Evolutionary conservation across 306 rosid species (phyloP).

Genomic region (Arachis hypogaea): DNA sequence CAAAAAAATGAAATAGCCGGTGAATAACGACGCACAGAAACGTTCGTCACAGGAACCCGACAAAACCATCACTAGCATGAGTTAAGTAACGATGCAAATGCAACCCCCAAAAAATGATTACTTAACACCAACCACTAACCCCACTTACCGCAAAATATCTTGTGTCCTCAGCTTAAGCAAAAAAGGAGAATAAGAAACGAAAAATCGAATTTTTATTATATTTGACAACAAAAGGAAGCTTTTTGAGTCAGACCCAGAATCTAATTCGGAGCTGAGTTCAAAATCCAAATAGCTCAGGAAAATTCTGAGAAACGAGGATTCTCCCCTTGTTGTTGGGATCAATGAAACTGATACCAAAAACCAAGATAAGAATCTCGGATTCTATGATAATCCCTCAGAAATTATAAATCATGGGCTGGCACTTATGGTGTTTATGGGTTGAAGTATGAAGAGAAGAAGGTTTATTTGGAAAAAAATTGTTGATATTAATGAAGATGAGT

Average conservation of each 20-base stretch:
- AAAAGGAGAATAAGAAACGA: neutral
- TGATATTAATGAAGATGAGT: neutral
- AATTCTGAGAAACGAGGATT: neutral
- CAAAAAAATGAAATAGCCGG: constrained; percentile 22
- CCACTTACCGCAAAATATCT: constrained; percentile 50
- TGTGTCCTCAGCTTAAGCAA: neutral
- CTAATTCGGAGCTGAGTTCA: constrained; percentile 3
- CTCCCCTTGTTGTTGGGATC: neutral
- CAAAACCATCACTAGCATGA: constrained; percentile 38
- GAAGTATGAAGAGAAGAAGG: constrained; percentile 6
- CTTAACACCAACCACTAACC: constrained; percentile 16
- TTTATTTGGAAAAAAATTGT: neutral
- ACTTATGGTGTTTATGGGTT: neutral
- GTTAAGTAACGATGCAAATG: constrained; percentile 24
- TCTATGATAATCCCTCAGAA: neutral
- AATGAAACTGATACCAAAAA: neutral
- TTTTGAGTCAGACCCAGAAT: constrained; percentile 37
- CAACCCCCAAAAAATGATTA: constrained; percentile 33
- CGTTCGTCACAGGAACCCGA: constrained; percentile 36
- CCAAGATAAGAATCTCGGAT: constrained; percentile 4
- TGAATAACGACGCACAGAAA: constrained; percentile 45
- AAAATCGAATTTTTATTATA: constrained; percentile 36
- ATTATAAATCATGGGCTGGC: neutral
- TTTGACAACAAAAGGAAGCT: constrained; percentile 26
- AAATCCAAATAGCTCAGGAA: constrained; percentile 32